These are phyloP conservation scores for Cordyceps cateniannulata DNA, from an alignment of 2,329 filamentous ascomycete genomes.

Conservation along the genomic window DNA sequence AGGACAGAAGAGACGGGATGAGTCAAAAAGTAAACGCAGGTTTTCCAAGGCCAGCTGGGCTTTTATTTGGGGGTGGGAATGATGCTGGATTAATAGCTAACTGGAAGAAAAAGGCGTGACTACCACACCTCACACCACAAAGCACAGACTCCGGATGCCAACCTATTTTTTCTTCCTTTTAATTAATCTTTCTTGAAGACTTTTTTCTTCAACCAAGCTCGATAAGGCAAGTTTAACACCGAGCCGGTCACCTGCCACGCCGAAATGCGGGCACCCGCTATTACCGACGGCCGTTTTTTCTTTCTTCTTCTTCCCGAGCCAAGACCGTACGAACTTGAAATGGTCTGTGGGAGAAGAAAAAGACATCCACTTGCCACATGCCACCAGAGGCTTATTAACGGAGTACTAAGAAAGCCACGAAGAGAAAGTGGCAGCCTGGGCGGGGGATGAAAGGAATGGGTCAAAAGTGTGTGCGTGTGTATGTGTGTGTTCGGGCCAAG, in stretches of 20 bases:
- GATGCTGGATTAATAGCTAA: background rate
- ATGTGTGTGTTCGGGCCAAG: background rate
- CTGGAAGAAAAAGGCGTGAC: background rate
- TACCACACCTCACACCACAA: background rate
- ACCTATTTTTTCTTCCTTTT: background rate
- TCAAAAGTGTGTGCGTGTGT: background rate
- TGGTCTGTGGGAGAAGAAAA: too few species aligned
- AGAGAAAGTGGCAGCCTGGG: background rate
- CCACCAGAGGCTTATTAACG: background rate
- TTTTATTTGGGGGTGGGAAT: background rate
- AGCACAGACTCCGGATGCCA: background rate
- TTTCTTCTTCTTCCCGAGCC: background rate
- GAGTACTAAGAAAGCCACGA: background rate
- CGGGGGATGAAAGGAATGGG: background rate
- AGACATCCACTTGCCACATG: background rate
- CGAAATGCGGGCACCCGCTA: background rate
- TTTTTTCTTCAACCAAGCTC: background rate
- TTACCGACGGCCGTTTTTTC: background rate
- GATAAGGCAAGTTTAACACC: background rate
- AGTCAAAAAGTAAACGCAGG: background rate
- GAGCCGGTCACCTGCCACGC: background rate
- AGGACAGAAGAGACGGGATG: background rate
- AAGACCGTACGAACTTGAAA: background rate
- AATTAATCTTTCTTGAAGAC: background rate
- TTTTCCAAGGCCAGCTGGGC: background rate